Base-by-base conservation (phyloP, 2,329 filamentous ascomycete genomes). In the Ophiocordyceps unilateralis region DNA sequence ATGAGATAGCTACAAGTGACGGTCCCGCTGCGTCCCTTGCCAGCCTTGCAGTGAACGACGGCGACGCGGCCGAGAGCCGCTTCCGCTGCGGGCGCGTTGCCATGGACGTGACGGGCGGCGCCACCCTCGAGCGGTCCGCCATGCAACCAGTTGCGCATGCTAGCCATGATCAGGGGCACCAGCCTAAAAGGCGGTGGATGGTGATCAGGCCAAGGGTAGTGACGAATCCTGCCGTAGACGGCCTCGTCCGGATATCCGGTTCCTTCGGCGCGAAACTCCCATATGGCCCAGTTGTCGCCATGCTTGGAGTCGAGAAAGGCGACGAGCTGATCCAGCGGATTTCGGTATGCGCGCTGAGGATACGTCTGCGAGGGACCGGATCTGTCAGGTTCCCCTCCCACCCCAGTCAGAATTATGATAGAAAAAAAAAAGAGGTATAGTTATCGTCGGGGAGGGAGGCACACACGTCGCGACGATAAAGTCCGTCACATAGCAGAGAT, bases 131-230 rank as follows among this genome's bases (percentile, higher is more conserved):
- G 52, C 12, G 68, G 65, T 10, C 67, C 66, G 14, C 72, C 71
- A 40, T 72, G 67, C 43, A 93, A 59, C 86, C 89, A 96, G 54
- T 89, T 84, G 46, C 83, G 74, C 88, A 98, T 96, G 53, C 83
- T 84, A 1, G 79, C 87, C 72, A 95, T 78, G 47, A 95, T 88
- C 62, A 85, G 70, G 0, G 89, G 89, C 30, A 98, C 79, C 19
- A 96, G 68, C 20, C 78, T 72, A 54, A 98, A 98, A 0, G 91
- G 91, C 42, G 91, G 91, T 4, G 91, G 91, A 58, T 98, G 91
- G 57, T 98, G 91, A 58, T 98, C 91, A 0, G 91, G 91, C 78
- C 85, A 98, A 1, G 91, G 91, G 55, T 88, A 96, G 62, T 98
- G 91, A 49, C 81, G 76, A 49, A 96, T 80, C 3, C 88, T 74